These are phyloP conservation scores for Arachis hypogaea DNA, from an alignment of 306 rosid genomes.

Conservation along the genomic window DNA sequence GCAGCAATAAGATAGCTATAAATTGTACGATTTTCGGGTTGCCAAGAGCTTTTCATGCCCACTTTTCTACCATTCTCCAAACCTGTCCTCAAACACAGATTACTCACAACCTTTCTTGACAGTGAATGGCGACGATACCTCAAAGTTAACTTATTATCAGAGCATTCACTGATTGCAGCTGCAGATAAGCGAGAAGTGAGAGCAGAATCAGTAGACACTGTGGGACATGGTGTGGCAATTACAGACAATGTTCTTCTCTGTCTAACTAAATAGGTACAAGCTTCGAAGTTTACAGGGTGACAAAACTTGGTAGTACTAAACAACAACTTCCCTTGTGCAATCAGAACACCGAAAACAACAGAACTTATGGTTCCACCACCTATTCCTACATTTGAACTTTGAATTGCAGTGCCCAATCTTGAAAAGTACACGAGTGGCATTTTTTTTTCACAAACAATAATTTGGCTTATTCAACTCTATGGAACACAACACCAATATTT, in stretches of 20 bases:
- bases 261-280: constrained; percentile 49
- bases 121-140: constrained; percentile 38
- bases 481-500: constrained; percentile 32
- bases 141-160: constrained; percentile 20
- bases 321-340: constrained; percentile 53
- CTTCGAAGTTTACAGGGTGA: constrained; percentile 40
- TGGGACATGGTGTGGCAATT: constrained; percentile 60
- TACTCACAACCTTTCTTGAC: constrained; percentile 31
- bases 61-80: constrained; percentile 41
- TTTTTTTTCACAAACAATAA: constrained; percentile 53
- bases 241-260: constrained; percentile 53
- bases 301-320: constrained; percentile 50
- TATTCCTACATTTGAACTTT: constrained; percentile 50
- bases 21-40: constrained; percentile 44
- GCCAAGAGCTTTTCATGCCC: constrained; percentile 55
- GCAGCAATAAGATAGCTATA: constrained; percentile 55
- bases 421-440: constrained; percentile 61
- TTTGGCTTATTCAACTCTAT: constrained; percentile 9
- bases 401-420: constrained; percentile 50
- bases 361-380: constrained; percentile 49
- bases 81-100: constrained; percentile 34
- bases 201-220: constrained; percentile 52
- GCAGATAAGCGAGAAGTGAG: constrained; percentile 58
- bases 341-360: constrained; percentile 38
- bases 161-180: constrained; percentile 46